phyloP scores from a whole-genome alignment of 2,329 filamentous ascomycete genomes.

The Teratosphaeria nubilosa region DNA sequence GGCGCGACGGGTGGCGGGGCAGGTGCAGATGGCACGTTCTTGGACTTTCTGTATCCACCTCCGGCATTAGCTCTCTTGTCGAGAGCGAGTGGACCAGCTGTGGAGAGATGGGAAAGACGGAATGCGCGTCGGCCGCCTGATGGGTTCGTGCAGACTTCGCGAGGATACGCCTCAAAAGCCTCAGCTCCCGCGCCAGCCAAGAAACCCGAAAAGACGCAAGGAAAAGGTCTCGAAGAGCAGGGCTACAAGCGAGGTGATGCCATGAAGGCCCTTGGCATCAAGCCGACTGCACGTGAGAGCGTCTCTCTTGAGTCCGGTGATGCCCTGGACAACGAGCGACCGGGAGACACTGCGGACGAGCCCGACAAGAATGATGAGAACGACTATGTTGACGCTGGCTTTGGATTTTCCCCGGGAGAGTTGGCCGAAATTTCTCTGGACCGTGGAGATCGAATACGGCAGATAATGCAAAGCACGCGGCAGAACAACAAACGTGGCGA shows the following conservation, averaged over 20 bases:
- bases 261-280: neutral
- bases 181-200: neutral
- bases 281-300: too few species aligned
- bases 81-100: conserved; percentile 7
- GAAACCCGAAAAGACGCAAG: neutral
- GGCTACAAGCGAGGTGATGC: neutral
- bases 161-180: conserved; percentile 17
- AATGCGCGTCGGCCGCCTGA: conserved; percentile 17
- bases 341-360: conserved; percentile 5
- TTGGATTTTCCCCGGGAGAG: conserved; percentile 5
- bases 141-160: conserved; percentile 17
- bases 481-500: neutral
- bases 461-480: conserved; percentile 1
- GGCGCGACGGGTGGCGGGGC: neutral
- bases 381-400: neutral
- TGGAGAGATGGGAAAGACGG: conserved; percentile 18
- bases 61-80: conserved; percentile 32
- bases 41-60: conserved; percentile 41
- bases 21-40: conserved; percentile 16
- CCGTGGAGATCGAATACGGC: neutral
- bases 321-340: conserved; percentile 1
- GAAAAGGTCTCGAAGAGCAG: neutral
- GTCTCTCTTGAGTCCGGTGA: too few species aligned
- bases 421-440: conserved; percentile 4
- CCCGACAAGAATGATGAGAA: neutral